Percentiles rank a stretch among this genome's conserved stretches.
phyloP scores from a whole-genome alignment of 2,329 filamentous ascomycete genomes.

The Colletotrichum lindemuthianum region DNA sequence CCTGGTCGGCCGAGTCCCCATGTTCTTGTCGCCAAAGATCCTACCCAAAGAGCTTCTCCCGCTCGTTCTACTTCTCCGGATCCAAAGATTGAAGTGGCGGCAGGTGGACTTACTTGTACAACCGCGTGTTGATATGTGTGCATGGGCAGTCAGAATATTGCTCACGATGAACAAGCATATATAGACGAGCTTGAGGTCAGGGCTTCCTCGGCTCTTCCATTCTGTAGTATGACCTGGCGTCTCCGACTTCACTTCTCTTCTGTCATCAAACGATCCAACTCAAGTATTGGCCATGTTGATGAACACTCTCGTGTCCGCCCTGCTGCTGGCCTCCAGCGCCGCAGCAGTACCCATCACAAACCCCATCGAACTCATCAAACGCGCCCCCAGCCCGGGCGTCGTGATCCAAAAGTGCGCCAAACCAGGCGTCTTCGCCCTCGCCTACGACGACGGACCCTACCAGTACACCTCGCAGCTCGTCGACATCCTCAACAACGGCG shows the following conservation, averaged over 20 bases:
- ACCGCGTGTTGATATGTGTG: neutral
- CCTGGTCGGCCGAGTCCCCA: neutral
- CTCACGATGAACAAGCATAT: neutral
- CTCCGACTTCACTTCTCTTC: neutral
- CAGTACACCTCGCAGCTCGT: conserved; percentile 59
- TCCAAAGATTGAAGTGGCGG: conserved; percentile 27
- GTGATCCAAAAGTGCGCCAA: conserved; percentile 57
- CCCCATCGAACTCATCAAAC: conserved; percentile 53
- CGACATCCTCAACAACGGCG: conserved; percentile 59
- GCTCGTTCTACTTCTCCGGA: neutral
- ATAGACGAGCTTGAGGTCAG: conserved; percentile 11
- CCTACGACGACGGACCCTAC: conserved; percentile 64
- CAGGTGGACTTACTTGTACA: conserved; percentile 24
- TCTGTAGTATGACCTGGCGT: conserved; percentile 2
- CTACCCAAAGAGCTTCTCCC: conserved; percentile 22
- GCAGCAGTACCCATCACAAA: conserved; percentile 44
- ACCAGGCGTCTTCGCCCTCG: conserved; percentile 59
- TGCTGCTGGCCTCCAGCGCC: conserved; percentile 42
- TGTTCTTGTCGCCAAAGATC: neutral
- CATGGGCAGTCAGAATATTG: neutral
- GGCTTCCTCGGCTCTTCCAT: neutral
- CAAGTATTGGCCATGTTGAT: conserved; percentile 26
- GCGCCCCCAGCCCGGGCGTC: conserved; percentile 51
- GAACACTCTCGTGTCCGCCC: conserved; percentile 38
- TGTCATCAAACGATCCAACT: neutral